phyloP scores from a whole-genome alignment of 805 yeast species.

The Hemisphaericaspora nanyangensis region DNA sequence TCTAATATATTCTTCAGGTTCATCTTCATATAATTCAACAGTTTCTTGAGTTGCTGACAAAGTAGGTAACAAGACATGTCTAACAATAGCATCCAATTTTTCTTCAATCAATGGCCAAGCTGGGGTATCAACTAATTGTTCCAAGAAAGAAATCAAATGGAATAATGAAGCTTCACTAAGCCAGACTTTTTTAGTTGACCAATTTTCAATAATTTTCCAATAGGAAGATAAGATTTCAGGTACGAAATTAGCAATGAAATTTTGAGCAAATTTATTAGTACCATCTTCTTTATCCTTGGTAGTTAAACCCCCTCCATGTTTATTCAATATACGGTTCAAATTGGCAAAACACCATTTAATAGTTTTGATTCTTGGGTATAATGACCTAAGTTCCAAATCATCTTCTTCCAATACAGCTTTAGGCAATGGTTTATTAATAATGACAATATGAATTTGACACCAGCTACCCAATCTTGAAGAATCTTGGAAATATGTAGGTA shows the following conservation, averaged over 20 bases:
- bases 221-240: slow-evolving; percentile 41
- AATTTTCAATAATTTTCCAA: slow-evolving; percentile 40
- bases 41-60: slow-evolving; percentile 35
- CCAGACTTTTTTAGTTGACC: slow-evolving; percentile 39
- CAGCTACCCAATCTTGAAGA: slow-evolving; percentile 35
- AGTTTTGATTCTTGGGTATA: slow-evolving; percentile 41
- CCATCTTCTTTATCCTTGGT: slow-evolving; percentile 25
- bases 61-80: slow-evolving; percentile 39
- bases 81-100: slow-evolving; percentile 38
- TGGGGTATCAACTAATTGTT: slow-evolving; percentile 37
- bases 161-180: slow-evolving; percentile 37
- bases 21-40: slow-evolving; percentile 42
- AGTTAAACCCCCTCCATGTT: slow-evolving; percentile 41
- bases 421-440: slow-evolving; percentile 39
- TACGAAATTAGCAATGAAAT: slow-evolving; percentile 34
- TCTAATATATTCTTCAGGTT: slow-evolving; percentile 43
- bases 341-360: slow-evolving; percentile 46
- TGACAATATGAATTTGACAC: slow-evolving; percentile 37
- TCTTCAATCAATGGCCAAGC: slow-evolving; percentile 34
- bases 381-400: slow-evolving; percentile 22
- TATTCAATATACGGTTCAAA: slow-evolving; percentile 35
- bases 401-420: slow-evolving; percentile 29
- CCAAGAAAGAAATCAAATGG: slow-evolving; percentile 42
- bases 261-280: slow-evolving; percentile 24
- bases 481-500: slow-evolving; percentile 37